These are phyloP conservation scores for Cryptococcus amylolentus DNA, from an alignment of 1,284 basidiomycete genomes.

Conservation along the genomic window DNA sequence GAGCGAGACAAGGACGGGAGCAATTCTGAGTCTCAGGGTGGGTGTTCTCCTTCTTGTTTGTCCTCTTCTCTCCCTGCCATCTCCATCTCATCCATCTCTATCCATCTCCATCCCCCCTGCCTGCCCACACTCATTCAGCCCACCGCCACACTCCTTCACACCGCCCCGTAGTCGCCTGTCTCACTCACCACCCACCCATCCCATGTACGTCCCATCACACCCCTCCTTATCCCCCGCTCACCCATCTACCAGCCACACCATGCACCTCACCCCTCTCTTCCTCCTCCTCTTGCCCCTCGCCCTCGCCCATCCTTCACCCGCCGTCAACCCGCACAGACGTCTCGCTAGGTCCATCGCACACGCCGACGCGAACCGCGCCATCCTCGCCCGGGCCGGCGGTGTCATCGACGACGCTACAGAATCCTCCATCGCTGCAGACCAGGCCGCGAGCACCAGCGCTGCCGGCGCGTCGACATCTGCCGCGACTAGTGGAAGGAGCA, in stretches of 20 bases:
- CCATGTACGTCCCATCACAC: too few species aligned
- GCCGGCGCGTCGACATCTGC: neutral
- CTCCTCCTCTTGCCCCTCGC: conserved; percentile 20
- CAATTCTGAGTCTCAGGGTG: too few species aligned
- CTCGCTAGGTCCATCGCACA: conserved; percentile 19
- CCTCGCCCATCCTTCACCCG: conserved; percentile 13
- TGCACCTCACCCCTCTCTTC: conserved; percentile 16
- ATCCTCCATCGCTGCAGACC: conserved; percentile 11
- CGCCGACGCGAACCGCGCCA: conserved; percentile 12
- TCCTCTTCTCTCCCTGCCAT: too few species aligned
- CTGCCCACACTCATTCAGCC: too few species aligned
- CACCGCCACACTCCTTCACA: too few species aligned
- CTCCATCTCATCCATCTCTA: too few species aligned
- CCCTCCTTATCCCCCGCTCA: too few species aligned
- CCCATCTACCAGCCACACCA: conserved; percentile 1
- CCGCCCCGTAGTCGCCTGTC: too few species aligned
- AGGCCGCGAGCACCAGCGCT: conserved; percentile 2
- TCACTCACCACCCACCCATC: too few species aligned
- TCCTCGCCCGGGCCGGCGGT: conserved; percentile 10
- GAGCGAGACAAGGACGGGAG: too few species aligned
- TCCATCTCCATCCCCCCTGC: too few species aligned
- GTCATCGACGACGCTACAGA: conserved; percentile 11
- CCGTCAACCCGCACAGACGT: conserved; percentile 14
- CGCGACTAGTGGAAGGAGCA: neutral
- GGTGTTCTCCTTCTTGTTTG: too few species aligned